Evolutionary conservation across 2,329 filamentous ascomycete species (phyloP), one percentile per base, ranked within the genome.

Genomic region (Talaromyces sp.): DNA sequence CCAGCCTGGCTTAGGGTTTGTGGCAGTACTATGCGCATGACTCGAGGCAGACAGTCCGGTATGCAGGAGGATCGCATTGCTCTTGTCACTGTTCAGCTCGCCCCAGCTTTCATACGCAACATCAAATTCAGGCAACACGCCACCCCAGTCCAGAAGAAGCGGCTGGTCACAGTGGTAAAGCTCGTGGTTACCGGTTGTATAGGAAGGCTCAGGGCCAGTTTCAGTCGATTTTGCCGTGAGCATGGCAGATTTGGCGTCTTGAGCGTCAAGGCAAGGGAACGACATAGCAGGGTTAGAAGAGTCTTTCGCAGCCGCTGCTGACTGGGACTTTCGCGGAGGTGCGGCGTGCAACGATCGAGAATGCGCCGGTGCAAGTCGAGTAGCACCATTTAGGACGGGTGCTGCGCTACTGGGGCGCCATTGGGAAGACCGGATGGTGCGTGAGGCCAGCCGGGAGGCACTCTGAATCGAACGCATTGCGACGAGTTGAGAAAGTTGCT

Each of bases 31-130:
- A 68, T 92, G 92, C 2, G 94, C 94, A 75, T 99, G 94, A 52
- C 92, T 97, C 6, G 92, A 97, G n/a, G 94, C 94, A 0, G 92
- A 97, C 4, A 99, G 81, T 8, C 94, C 94, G 0, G 94, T 99
- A 70, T 97, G 91, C 2, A 99, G 77, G 8, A 99, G 81, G 56
- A 99, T 94, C 3, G 87, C 91, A 71, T 99, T 99, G 68, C 85
- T 90, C 72, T 83, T 88, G 73, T 91, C 86, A 16, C 80, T 75
- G 67, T 96, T 96, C 70, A 96, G 77, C 30, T 77, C 77, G 2
- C 93, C 93, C 93, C 93, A 97, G 0, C 90, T 88, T 73, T 97
- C 93, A 72, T 96, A 97, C 17, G 93, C 93, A 54, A 97, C 51
- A 10, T 91, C 85, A 68, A 96, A 97, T 63, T 91, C 86, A 14